Conservation (phyloP, 2,329 filamentous ascomycete species). For the Fonsecaea nubica region DNA sequence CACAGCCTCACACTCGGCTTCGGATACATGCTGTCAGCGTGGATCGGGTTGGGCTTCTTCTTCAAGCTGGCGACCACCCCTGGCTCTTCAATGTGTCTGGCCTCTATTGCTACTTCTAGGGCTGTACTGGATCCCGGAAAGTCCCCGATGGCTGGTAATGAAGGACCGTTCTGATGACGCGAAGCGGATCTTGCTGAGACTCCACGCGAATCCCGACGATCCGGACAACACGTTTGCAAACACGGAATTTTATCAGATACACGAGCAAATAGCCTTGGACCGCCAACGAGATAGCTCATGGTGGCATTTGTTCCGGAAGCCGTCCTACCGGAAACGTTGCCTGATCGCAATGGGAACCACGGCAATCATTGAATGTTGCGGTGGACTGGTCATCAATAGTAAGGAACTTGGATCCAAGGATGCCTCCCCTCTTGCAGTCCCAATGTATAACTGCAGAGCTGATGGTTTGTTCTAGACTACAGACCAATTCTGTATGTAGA, state of each 20-base stretch:
- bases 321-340: slow-evolving; percentile 29
- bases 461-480: slow-evolving; percentile 23
- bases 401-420: slow-evolving; percentile 7
- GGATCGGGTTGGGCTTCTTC: slow-evolving; percentile 23
- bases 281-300: slow-evolving; percentile 23
- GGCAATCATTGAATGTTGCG: slow-evolving; percentile 41
- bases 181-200: slow-evolving; percentile 10
- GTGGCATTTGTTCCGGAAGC: slow-evolving; percentile 28
- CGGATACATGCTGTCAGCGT: slow-evolving; percentile 17
- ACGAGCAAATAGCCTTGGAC: slow-evolving; percentile 29
- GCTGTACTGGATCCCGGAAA: slow-evolving; percentile 39
- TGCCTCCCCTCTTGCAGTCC: too few species aligned
- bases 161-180: slow-evolving; percentile 37
- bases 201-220: background rate
- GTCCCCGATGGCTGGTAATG: slow-evolving; percentile 37
- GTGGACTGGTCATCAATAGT: slow-evolving; percentile 51
- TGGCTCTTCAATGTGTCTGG: slow-evolving; percentile 13
- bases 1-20: slow-evolving; percentile 15
- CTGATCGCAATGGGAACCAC: slow-evolving; percentile 28
- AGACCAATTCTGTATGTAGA: slow-evolving; percentile 24
- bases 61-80: slow-evolving; percentile 19
- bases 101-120: slow-evolving; percentile 31
- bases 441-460: background rate
- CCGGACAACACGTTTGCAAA: slow-evolving; percentile 1
- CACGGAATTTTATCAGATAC: slow-evolving; percentile 35